These are phyloP conservation scores for Lichtheimia corymbifera DNA, from an alignment of 371 early-diverging fungal genomes.

Conservation along the genomic window DNA sequence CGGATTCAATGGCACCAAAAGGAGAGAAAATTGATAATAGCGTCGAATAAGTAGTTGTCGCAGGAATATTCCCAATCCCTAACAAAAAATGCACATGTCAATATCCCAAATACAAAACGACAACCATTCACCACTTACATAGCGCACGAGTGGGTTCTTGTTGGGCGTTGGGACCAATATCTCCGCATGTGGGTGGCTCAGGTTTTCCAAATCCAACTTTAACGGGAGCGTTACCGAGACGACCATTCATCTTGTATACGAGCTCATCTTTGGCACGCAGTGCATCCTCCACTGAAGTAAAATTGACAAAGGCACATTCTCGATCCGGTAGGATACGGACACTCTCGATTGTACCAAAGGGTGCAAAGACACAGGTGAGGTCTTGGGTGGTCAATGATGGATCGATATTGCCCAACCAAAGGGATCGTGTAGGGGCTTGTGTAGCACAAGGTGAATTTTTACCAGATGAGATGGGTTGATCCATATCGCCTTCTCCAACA, in stretches of 20 bases:
- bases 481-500: background rate
- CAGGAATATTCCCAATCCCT: slow-evolving; percentile 95
- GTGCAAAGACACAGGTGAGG: slow-evolving; percentile 75
- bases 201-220: slow-evolving; percentile 90
- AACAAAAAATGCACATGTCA: slow-evolving; percentile 4
- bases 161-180: slow-evolving; percentile 41
- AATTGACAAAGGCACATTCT: slow-evolving; percentile 53
- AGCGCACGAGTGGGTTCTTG: slow-evolving; percentile 43
- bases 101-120: background rate
- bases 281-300: slow-evolving; percentile 33
- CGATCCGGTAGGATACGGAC: slow-evolving; percentile 84
- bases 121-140: slow-evolving; percentile 29
- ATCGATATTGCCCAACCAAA: slow-evolving; percentile 95
- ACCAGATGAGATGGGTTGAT: slow-evolving; percentile 6
- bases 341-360: slow-evolving; percentile 90
- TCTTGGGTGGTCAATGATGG: slow-evolving; percentile 74
- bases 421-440: slow-evolving; percentile 74
- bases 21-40: slow-evolving; percentile 75
- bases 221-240: slow-evolving; percentile 26
- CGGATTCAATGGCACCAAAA: slow-evolving; percentile 91
- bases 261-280: slow-evolving; percentile 38
- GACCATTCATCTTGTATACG: slow-evolving; percentile 19
- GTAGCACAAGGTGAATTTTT: slow-evolving; percentile 11
- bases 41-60: slow-evolving; percentile 75
- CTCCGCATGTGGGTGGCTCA: slow-evolving; percentile 65